Evolutionary conservation across 1,284 basidiomycete genomes (phyloP), one percentile per base, ranked within the genome.

Genomic region (Ustilago sp.): DNA sequence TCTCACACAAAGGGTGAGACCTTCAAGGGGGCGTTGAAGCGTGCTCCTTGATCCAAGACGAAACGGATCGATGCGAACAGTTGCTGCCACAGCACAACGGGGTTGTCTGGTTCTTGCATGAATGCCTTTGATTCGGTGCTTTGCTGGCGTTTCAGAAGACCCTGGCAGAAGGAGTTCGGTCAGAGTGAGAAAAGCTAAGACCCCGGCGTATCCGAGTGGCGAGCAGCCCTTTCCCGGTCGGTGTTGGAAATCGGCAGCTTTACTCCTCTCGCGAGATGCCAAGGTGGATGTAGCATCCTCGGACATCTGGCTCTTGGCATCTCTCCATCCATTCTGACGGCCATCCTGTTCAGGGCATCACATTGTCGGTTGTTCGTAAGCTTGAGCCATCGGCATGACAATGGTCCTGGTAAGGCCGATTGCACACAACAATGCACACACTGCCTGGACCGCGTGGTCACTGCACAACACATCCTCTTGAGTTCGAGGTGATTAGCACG

Each of bases 181-280:
- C 50, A 51, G 28, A 23, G n/a, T 31, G 13, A 34, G 34, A 17
- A 35, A 36, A 43, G 28, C 31, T 62, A 52, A 62, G 51, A 62
- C 59, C 13, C 19, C 19, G 53, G 41, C 23, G 36, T 55, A 38
- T 55, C 53, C n/a, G 35, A 55, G 38, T 55, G n/a, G 53, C 53
- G 36, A 39, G 53, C 53, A 23, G 31, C 48, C 4, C 15, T 50
- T 50, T 13, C 1, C 6, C 28, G 31, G 48, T 2, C 23, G 31
- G 48, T 32, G 28, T 50, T 50, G 28, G 48, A 50, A 50, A 15
- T 50, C 23, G 48, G 15, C 23, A 50, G 28, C 48, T 50, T 6
- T 50, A 19, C 6, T 19, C n/a, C 43, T 45, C 43, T 45, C 43
- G 43, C 43, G 5, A 45, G 43, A 45, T 45, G n/a, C 43, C 43